A percentile compares a stretch with the other conserved stretches of the same genome.
Conservation (phyloP, 2,329 filamentous ascomycete genomes). For the Tolypocladium ophioglossoides region DNA sequence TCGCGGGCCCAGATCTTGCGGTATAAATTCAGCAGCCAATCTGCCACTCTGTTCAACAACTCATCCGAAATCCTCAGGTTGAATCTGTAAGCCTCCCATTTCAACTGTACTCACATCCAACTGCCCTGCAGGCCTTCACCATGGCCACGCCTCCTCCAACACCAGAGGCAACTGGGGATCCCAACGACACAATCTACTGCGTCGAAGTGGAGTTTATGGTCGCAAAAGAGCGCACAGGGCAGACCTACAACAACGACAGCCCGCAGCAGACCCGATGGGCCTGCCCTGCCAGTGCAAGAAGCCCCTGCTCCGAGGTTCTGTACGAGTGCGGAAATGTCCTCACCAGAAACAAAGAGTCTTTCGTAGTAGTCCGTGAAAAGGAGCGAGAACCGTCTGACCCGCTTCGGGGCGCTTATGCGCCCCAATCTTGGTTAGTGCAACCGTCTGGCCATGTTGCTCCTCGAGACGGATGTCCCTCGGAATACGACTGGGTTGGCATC, state of each 20-base stretch:
- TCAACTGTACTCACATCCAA: background rate
- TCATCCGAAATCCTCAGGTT: no score
- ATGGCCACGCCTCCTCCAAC: no score
- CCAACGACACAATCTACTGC: constrained; percentile 1
- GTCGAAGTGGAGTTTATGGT: constrained; percentile 15
- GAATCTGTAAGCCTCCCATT: background rate
- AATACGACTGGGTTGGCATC: constrained; percentile 16
- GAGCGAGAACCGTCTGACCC: background rate
- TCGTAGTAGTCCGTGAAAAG: constrained; percentile 3
- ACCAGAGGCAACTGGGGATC: no score
- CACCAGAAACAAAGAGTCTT: background rate
- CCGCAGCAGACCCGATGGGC: constrained; percentile 5
- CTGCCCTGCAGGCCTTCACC: background rate
- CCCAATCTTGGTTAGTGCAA: constrained; percentile 5
- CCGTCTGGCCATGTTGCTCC: constrained; percentile 6
- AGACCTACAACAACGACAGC: background rate
- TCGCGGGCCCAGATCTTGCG: background rate
- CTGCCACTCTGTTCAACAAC: no score
- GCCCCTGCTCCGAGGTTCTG: constrained; percentile 2
- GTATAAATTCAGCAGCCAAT: background rate
- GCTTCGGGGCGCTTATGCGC: background rate
- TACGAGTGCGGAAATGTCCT: background rate
- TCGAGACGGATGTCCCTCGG: constrained; percentile 6
- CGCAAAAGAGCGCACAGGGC: constrained; percentile 6
- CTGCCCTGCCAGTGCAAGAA: constrained; percentile 7